Evolutionary conservation across 257 asterid species (phyloP), one percentile per base, ranked within the genome.

Genomic region (Haberlea rhodopensis): DNA sequence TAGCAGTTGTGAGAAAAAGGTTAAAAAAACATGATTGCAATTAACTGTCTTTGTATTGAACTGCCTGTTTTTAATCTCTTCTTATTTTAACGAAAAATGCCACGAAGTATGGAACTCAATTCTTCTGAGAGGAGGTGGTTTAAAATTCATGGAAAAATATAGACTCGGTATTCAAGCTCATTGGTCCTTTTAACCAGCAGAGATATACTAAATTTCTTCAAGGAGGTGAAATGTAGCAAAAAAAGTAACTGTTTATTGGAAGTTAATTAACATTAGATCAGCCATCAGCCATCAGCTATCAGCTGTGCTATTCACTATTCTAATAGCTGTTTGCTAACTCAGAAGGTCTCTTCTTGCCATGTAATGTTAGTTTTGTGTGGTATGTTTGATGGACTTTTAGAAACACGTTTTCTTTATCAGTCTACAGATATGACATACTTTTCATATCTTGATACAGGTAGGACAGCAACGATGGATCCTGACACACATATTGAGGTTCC

Each of bases 401-500:
- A 7, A 58, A 31, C 18, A 45, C 8, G 8, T 5, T n/a, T 58
- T 15, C 49, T n/a, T n/a, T n/a, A n/a, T n/a, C 11, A 1, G 4
- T 58, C 26, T 11, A 3, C 13, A 19, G 21, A 7, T 19, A n/a
- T 1, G 27, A 29, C 29, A 18, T 16, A 18, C 48, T 8, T 31
- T 58, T n/a, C n/a, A n/a, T n/a, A n/a, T n/a, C 66, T 63, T 58
- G 71, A 57, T 55, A 77, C 90, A 87, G 96, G 98, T 67, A 76
- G 53, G 73, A 79, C 91, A 11, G 81, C 76, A 46, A 81, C 78
- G 52, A 59, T 92, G 68, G 90, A 81, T 66, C 80, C 71, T 2
- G 79, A 70, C 70, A 74, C 86, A 0, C 91, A 80, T 69, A 81
- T 92, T 64, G 97, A 89, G 81, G 90, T 86, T 57, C 94, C 94